Evolutionary conservation across 305 asterid genomes (phyloP), one percentile per base, ranked within the genome.

Genomic region (Solanum chacoense): DNA sequence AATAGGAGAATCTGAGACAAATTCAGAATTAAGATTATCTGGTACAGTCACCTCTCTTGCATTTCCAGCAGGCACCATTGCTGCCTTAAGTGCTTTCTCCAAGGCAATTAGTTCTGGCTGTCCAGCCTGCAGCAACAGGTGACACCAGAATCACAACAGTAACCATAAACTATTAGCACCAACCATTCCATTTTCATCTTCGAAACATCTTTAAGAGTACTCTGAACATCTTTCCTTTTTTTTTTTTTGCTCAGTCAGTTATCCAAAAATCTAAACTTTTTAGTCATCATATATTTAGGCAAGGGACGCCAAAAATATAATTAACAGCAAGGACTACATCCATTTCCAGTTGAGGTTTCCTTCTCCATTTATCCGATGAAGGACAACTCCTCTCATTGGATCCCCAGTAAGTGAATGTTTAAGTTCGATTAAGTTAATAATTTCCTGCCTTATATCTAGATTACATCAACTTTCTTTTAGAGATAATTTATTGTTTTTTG

Each of bases 61-160:
- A 81, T 91, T 91, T 91, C 99, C 99, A 93, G 95, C 95, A 87
- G 97, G 94, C 90, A 88, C 88, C 99, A 98, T 90, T 78, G 98
- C 93, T 69, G 90, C 93, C 93, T 94, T 97, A 87, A 94, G 78
- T 88, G 96, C 93, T 90, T 92, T 95, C 93, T 97, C 99, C 91
- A 97, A 91, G 88, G 99, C 93, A 88, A 97, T 95, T 90, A 97
- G 91, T 92, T 96, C 98, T 55, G 98, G 94, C 93, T 96, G 99
- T 87, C 96, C 98, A 90, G 94, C 95, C 99, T 97, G 94, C 88
- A 87, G 88, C 20, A 50, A 91, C 55, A 89, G 85, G 89, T 77
- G 76, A 89, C 31, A 84, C 32, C 0, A 84, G 31, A 84, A 50
- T 55, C 13, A 31, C 74, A 55, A 83, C 45, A 84, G 38, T 84